Conservation (phyloP, 1,139 yeast genomes). For the Chernovozyma sophiae-reginae region DNA sequence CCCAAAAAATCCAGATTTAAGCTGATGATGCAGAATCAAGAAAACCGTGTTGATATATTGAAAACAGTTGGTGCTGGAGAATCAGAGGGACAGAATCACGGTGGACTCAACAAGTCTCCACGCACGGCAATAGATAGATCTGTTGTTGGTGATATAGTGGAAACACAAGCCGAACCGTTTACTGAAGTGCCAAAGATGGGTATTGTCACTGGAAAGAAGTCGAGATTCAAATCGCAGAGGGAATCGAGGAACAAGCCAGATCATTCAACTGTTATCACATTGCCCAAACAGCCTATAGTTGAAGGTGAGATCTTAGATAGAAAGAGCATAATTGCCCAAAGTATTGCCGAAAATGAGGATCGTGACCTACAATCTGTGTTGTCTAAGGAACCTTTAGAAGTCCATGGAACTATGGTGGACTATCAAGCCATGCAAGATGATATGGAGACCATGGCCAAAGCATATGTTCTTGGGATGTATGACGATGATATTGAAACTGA, state of each 20-base stretch:
- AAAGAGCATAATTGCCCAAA: conserved; percentile 23
- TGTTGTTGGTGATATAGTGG: conserved; percentile 3
- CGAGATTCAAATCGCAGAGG: conserved; percentile 3
- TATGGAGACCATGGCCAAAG: conserved; percentile 56
- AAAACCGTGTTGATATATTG: background rate
- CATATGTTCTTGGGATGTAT: conserved; percentile 55
- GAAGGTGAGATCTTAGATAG: conserved; percentile 11
- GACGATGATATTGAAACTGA: conserved; percentile 56
- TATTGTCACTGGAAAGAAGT: conserved; percentile 1
- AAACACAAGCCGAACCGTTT: background rate
- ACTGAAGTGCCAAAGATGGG: background rate
- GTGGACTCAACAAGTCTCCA: background rate
- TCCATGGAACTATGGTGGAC: conserved; percentile 32
- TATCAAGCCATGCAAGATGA: conserved; percentile 38
- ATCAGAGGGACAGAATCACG: background rate
- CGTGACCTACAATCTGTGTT: conserved; percentile 11
- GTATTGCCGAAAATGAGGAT: conserved; percentile 15
- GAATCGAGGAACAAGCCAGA: background rate
- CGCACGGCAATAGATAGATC: background rate
- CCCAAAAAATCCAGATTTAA: conserved; percentile 4
- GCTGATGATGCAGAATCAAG: conserved; percentile 1
- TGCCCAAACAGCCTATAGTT: background rate
- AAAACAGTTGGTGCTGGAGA: background rate
- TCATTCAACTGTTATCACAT: background rate
- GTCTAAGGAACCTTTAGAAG: conserved; percentile 16